Evolutionary conservation across 1,284 basidiomycete species (phyloP).

Genomic region (Ganoderma meredithae): DNA sequence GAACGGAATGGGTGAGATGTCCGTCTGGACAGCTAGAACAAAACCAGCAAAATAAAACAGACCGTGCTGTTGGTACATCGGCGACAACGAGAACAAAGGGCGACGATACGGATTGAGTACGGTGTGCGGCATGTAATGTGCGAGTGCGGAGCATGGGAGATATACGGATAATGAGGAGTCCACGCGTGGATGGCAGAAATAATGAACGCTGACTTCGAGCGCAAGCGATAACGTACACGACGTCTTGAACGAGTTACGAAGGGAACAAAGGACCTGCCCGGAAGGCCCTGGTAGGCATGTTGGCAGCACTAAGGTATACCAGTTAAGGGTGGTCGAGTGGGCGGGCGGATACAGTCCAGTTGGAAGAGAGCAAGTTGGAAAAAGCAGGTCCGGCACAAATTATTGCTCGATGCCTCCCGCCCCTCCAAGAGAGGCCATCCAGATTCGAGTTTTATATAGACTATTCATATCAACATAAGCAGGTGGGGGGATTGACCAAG

Average conservation of each 20-base stretch:
- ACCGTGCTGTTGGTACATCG: constrained; percentile 33
- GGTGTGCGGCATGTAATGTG: constrained; percentile 17
- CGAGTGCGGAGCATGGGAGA: constrained; percentile 8
- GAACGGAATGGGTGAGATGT: constrained; percentile 8
- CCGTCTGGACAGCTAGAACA: constrained; percentile 26
- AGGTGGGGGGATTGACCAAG: neutral
- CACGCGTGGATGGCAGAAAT: constrained; percentile 2
- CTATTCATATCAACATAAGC: constrained; percentile 42
- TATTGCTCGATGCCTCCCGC: constrained; percentile 39
- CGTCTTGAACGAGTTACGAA: constrained; percentile 8
- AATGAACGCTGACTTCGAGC: constrained; percentile 18
- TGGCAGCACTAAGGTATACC: constrained; percentile 12
- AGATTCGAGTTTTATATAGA: constrained; percentile 81
- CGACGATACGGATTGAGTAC: constrained; percentile 4
- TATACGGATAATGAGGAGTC: constrained; percentile 11
- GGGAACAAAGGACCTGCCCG: neutral
- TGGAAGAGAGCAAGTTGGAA: neutral
- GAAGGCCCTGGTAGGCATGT: neutral
- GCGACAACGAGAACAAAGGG: constrained; percentile 6
- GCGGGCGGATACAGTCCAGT: constrained; percentile 1
- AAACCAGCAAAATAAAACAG: constrained; percentile 21
- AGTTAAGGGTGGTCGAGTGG: neutral
- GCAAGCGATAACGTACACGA: constrained; percentile 24
- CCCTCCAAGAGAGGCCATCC: constrained; percentile 70
- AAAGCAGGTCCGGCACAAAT: constrained; percentile 7